Evolutionary conservation across 441 rosid species (phyloP), one percentile per base, ranked within the genome.

Genomic region (Eutrema salsugineum): DNA sequence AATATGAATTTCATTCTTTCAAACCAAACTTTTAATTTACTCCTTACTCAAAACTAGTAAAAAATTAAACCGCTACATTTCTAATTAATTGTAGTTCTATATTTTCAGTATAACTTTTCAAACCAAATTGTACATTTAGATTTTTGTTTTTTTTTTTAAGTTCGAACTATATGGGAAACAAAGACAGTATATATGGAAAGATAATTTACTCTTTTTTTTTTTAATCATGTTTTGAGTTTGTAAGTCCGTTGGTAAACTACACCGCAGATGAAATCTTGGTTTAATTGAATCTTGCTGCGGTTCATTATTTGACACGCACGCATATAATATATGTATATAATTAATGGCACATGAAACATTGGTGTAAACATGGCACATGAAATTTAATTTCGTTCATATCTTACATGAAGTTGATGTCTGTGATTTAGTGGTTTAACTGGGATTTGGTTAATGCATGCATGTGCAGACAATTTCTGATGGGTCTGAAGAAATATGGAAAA

Each of bases 401-500:
- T 16, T 55, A 16, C 3, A n/a, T 30, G 40, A n/a, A 32, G 40
- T 30, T 33, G 15, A 32, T 9, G 24, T 30, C 12, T 53, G 22
- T n/a, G 39, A 2, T 17, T 30, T 56, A 15, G 27, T 33, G 36
- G 47, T 56, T 33, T 69, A 10, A 49, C 15, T 35, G 27, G 27
- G 48, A 10, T 38, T 68, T 30, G 28, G 50, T 49, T 11, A 30
- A 57, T 75, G 62, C 47, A 57, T 75, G 62, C 47, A 57, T 66
- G 33, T 49, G 81, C 91, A 94, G 97, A 81, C 97, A 86, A 66
- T 94, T 94, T 76, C 80, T 94, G 59, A 73, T 87, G 91, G 98
- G 98, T 30, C 82, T 94, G 16, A 88, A 91, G 75, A 94, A 88
- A 78, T 88, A 90, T 78, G 98, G 98, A n/a, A 94, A 94, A 82